Base-by-base conservation (phyloP, 352 stramenopile genomes). In the Phytophthora meadii region DNA sequence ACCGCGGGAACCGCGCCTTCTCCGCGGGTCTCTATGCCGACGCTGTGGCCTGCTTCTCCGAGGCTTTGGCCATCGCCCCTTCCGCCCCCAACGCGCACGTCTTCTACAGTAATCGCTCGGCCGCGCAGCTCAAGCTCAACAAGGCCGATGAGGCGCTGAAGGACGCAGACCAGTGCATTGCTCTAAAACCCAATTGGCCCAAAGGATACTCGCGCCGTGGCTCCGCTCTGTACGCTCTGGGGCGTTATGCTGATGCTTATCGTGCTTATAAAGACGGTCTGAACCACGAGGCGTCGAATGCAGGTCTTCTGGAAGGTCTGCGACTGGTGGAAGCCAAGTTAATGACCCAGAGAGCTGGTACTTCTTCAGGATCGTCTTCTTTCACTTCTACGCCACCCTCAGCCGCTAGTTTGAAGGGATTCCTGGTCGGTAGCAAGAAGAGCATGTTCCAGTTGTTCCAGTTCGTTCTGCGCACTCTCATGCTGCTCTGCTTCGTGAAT, bases 161-260 rank as follows among this genome's bases (percentile, higher is more conserved):
- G 12, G 90, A 97, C 62, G 90, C 89, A 15, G 87, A 94, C 14
- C 65, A 91, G 68, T 97, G 90, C 55, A 65, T 96, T 4, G 32
- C 82, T 24, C 70, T 95, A 11, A 81, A 92, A 59, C 79, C 77
- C 27, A 81, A 82, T 56, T 97, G 88, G 88, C 65, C 84, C 58
- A 97, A 96, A 70, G 90, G 90, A 34, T 97, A 94, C 69, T 95
- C 86, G 34, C 87, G 90, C 54, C 84, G 89, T n/a, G 89, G 87
- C 19, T 80, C 84, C 2, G 88, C 90, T 51, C 73, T 95, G 27
- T 89, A 87, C 61, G 59, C 76, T 48, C 68, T 94, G 19, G 76
- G 76, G 0, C 84, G 84, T 51, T 93, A 84, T 50, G 49, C 79
- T 1, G 87, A 96, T 42, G 87, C 87, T 14, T 90, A 82, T 61